Evolutionary conservation across 345 rosid species (phyloP).

Genomic region (Clausena lansium): DNA sequence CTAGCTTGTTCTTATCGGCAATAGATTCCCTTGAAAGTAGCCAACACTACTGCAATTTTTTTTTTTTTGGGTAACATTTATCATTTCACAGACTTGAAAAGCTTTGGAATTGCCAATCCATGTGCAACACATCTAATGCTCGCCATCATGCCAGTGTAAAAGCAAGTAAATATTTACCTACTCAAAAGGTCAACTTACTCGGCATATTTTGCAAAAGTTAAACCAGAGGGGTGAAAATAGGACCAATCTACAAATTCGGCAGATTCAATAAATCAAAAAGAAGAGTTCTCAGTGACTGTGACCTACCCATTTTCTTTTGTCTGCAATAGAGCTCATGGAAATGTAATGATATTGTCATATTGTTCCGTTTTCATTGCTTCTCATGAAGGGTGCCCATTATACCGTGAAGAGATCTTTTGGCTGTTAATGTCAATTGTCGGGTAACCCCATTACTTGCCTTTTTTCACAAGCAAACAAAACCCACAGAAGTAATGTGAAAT

Average conservation of each 20-base stretch:
- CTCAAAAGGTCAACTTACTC: no score
- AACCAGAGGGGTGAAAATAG: neutral
- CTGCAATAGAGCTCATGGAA: slow-evolving; percentile 18
- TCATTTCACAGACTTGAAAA: slow-evolving; percentile 23
- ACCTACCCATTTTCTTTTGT: slow-evolving; percentile 38
- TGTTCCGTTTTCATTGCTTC: slow-evolving; percentile 2
- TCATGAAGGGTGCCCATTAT: slow-evolving; percentile 26
- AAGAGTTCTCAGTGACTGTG: slow-evolving; percentile 24
- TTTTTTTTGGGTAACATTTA: neutral
- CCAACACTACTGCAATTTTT: neutral
- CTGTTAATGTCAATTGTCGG: slow-evolving; percentile 23
- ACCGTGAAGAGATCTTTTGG: slow-evolving; percentile 18
- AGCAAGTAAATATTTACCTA: neutral
- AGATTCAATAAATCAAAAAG: neutral
- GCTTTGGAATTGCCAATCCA: slow-evolving; percentile 34
- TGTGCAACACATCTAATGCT: slow-evolving; percentile 24
- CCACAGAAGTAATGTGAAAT: neutral
- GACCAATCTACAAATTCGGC: neutral
- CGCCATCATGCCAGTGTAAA: slow-evolving; percentile 27
- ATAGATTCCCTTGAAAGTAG: slow-evolving; percentile 30
- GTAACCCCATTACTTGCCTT: slow-evolving; percentile 9
- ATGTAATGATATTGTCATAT: slow-evolving; percentile 9
- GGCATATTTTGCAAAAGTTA: neutral
- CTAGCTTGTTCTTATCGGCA: slow-evolving; percentile 17
- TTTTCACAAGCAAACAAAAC: slow-evolving; percentile 18